Evolutionary conservation across 495 filamentous ascomycete genomes (phyloP).

Genomic region (Glonium stellatum): DNA sequence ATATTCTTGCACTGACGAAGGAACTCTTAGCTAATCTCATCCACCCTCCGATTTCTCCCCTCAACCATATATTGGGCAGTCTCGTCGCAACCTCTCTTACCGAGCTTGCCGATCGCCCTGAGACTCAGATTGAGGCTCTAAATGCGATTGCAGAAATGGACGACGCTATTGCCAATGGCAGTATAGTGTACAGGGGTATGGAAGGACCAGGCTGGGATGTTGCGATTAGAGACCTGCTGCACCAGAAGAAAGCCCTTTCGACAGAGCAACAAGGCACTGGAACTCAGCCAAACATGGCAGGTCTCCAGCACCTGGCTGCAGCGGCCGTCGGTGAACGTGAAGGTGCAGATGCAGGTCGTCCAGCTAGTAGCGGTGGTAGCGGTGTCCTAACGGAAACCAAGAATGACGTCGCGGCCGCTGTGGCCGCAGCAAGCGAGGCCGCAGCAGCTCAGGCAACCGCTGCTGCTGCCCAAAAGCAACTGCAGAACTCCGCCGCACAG

Average conservation of each 20-base stretch:
- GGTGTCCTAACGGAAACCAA: not conserved
- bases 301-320: constrained; percentile 26
- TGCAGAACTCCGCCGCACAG: constrained; percentile 7
- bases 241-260: constrained; percentile 15
- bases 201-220: constrained; percentile 23
- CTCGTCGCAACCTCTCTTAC: constrained; percentile 20
- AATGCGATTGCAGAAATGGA: constrained; percentile 26
- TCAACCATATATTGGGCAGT: constrained; percentile 24
- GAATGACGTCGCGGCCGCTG: constrained; percentile 17
- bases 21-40: constrained; percentile 16
- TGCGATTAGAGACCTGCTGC: constrained; percentile 19
- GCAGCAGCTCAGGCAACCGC: constrained; percentile 25
- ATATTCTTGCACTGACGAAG: constrained; percentile 14
- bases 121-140: constrained; percentile 24
- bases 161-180: constrained; percentile 20
- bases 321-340: constrained; percentile 27
- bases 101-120: constrained; percentile 21
- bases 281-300: constrained; percentile 24
- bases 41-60: constrained; percentile 9
- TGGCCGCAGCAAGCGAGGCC: constrained; percentile 20
- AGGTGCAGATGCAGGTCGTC: constrained; percentile 16
- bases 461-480: constrained; percentile 24
- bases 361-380: constrained; percentile 18
- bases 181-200: constrained; percentile 12
- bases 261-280: constrained; percentile 7